Evolutionary conservation across 768 basidiomycete genomes (phyloP).

Genomic region (Trametes cubensis): DNA sequence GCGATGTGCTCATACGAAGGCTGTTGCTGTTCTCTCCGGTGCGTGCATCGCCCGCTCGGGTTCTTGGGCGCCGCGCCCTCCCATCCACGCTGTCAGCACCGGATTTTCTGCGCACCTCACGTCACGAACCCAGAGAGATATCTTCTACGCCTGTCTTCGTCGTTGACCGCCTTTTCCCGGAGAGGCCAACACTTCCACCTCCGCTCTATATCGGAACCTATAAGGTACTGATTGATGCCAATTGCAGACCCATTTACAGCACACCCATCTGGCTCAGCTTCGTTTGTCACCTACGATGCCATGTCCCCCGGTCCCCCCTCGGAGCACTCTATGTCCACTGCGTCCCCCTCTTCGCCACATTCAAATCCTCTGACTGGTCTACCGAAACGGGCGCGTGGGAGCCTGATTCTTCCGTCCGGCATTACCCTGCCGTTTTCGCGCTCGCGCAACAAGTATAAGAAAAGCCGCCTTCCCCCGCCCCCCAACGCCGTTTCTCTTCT

Average conservation of each 20-base stretch:
- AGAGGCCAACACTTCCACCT: slow-evolving; percentile 3
- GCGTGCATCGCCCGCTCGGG: neutral
- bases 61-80: slow-evolving; percentile 17
- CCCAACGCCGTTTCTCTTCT: slow-evolving; percentile 52
- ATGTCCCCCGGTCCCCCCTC: slow-evolving; percentile 7
- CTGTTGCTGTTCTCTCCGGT: neutral
- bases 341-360: slow-evolving; percentile 12
- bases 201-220: slow-evolving; percentile 8
- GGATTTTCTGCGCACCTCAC: slow-evolving; percentile 3
- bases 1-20: no score
- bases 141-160: neutral
- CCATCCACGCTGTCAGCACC: slow-evolving; percentile 8
- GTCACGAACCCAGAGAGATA: neutral
- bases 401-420: slow-evolving; percentile 25
- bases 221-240: slow-evolving; percentile 6
- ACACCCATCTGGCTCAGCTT: slow-evolving; percentile 29
- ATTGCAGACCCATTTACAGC: slow-evolving; percentile 34
- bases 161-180: neutral
- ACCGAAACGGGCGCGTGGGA: slow-evolving; percentile 29
- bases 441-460: slow-evolving; percentile 28
- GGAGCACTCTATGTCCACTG: slow-evolving; percentile 16
- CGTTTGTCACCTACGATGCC: slow-evolving; percentile 28
- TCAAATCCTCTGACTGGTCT: slow-evolving; percentile 9
- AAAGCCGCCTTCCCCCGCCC: slow-evolving; percentile 19
- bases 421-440: slow-evolving; percentile 20